Evolutionary conservation across 352 stramenopile genomes (phyloP).

Genomic region (Phytophthora parvispora): DNA sequence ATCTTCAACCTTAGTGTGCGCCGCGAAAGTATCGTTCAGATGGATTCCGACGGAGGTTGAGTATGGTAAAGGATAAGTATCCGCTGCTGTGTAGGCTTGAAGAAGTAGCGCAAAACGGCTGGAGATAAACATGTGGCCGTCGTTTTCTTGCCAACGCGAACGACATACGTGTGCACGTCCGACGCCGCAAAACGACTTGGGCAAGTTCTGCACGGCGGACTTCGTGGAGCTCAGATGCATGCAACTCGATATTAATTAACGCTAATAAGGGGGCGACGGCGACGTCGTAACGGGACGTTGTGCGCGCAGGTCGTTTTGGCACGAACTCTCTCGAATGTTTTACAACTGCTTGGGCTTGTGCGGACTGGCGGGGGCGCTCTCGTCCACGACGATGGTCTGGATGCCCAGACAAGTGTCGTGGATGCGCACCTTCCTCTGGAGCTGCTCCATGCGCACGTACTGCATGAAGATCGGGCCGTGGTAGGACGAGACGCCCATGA

Average conservation of each 20-base stretch:
- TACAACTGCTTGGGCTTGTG: conserved; percentile 53
- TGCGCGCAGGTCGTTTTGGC: too few species aligned
- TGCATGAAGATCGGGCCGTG: conserved; percentile 89
- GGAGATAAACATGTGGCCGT: conserved; percentile 1
- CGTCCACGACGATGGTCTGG: conserved; percentile 72
- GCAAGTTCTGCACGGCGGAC: not conserved
- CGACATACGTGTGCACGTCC: not conserved
- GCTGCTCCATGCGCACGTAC: conserved; percentile 85
- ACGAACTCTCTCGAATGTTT: conserved; percentile 14
- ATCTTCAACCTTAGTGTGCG: not conserved
- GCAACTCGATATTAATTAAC: conserved; percentile 8
- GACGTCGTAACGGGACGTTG: not conserved
- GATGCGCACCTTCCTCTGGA: conserved; percentile 71
- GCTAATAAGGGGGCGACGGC: conserved; percentile 6
- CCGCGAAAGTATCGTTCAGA: not conserved
- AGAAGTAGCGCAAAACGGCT: not conserved
- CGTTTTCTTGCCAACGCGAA: conserved; percentile 6
- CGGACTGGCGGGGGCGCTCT: conserved; percentile 8
- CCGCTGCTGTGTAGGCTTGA: not conserved
- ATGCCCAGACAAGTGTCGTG: conserved; percentile 64
- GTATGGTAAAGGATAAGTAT: not conserved
- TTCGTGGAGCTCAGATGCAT: too few species aligned
- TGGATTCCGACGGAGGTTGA: not conserved
- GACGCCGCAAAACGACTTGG: not conserved
- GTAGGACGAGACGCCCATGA: conserved; percentile 82